A percentile compares a stretch with the other conserved stretches of the same genome.
phyloP scores from a whole-genome alignment of 805 yeast genomes.

The Ogataea neopini region DNA sequence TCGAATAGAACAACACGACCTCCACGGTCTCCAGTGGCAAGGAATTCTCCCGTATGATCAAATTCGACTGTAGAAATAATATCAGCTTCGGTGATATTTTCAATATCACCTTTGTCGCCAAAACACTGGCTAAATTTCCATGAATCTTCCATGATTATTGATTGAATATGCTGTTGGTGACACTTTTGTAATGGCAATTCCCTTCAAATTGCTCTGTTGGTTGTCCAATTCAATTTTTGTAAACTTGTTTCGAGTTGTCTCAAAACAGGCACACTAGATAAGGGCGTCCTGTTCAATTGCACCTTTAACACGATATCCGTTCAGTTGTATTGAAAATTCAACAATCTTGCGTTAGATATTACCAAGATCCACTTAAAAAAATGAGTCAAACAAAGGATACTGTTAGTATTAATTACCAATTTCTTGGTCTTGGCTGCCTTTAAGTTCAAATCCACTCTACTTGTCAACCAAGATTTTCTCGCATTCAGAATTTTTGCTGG shows the following conservation, averaged over 20 bases:
- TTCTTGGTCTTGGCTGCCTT: not conserved
- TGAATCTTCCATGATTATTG: slow-evolving; percentile 33
- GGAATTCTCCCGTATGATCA: slow-evolving; percentile 89
- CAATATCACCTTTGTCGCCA: slow-evolving; percentile 98
- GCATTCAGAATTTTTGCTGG: slow-evolving; percentile 6
- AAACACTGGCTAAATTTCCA: slow-evolving; percentile 97
- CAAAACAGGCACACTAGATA: slow-evolving; percentile 6
- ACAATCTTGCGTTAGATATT: not conserved
- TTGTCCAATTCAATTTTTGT: not conserved
- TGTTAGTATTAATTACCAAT: not conserved
- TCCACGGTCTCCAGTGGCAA: slow-evolving; percentile 98
- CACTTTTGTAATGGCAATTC: not conserved
- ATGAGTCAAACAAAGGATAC: not conserved
- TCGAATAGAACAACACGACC: slow-evolving; percentile 97
- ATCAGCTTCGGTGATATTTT: slow-evolving; percentile 93
- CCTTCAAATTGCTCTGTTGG: not conserved
- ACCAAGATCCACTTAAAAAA: not conserved
- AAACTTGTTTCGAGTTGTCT: not conserved
- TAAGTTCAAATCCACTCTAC: not conserved
- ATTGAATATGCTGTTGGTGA: not conserved
- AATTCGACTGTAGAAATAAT: slow-evolving; percentile 96
- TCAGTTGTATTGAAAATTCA: not conserved
- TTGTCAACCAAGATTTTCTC: slow-evolving; percentile 5
- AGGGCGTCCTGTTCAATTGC: slow-evolving; percentile 6
- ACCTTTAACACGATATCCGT: not conserved